Percentiles rank a stretch among this genome's conserved stretches.
Conservation (phyloP, 129 eudicot species). For the Lactuca sativa region DNA sequence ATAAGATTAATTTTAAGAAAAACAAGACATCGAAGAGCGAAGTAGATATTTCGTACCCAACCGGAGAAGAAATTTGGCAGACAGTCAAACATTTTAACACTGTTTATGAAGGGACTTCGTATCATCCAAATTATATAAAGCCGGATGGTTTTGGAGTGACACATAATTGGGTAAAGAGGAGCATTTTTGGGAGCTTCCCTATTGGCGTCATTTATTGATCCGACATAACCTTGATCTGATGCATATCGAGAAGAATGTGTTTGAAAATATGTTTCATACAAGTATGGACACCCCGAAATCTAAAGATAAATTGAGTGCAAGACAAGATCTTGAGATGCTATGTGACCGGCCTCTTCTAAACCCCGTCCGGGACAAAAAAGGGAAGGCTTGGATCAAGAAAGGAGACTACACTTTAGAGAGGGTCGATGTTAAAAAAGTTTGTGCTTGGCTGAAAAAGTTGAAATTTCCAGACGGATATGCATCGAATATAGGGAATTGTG, state of each 20-base stretch:
- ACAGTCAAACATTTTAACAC: not conserved
- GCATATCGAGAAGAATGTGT: slow-evolving; percentile 13
- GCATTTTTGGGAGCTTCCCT: slow-evolving; percentile 18
- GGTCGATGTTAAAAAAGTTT: not conserved
- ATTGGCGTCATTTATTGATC: no score
- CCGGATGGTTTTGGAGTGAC: not conserved
- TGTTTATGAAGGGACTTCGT: not conserved
- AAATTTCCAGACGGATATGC: slow-evolving; percentile 15
- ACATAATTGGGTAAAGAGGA: slow-evolving; percentile 20
- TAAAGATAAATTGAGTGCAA: slow-evolving; percentile 15
- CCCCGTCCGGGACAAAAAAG: no score
- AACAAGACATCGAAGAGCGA: not conserved
- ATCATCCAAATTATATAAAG: not conserved
- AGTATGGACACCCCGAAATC: slow-evolving; percentile 13
- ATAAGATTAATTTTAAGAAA: not conserved
- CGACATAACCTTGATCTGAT: no score
- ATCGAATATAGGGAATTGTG: slow-evolving; percentile 17
- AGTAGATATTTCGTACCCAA: not conserved
- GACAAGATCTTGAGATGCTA: not conserved
- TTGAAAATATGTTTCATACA: slow-evolving; percentile 22
- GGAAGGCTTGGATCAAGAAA: not conserved
- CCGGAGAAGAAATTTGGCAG: no score
- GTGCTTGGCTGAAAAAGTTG: slow-evolving; percentile 17
- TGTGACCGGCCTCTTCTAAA: no score
- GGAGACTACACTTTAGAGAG: slow-evolving; percentile 5